Conservation (phyloP, 441 rosid species). For the Hypseocharis bilobata region DNA sequence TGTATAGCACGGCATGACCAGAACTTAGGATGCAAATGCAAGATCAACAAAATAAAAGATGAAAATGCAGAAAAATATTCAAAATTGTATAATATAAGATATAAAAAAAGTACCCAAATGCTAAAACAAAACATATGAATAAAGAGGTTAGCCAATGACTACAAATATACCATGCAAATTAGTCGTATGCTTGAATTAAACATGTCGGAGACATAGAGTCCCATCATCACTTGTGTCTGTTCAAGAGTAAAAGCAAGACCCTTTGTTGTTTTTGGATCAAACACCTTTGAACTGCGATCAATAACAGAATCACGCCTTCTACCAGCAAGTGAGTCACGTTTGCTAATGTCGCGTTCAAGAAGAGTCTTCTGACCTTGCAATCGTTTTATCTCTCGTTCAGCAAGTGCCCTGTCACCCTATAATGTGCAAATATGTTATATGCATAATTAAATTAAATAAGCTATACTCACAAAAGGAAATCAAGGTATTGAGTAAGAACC, state of each 20-base stretch:
- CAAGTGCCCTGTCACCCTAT: conserved; percentile 80
- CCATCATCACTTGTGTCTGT: conserved; percentile 47
- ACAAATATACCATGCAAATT: neutral
- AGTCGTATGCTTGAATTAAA: neutral
- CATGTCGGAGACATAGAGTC: conserved; percentile 1
- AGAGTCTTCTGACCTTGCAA: conserved; percentile 65
- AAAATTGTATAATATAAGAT: neutral
- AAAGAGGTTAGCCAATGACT: neutral
- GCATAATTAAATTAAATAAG: conserved; percentile 8
- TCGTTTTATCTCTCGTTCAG: conserved; percentile 68
- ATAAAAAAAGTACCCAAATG: neutral
- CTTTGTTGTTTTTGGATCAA: conserved; percentile 37
- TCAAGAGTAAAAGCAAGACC: conserved; percentile 32
- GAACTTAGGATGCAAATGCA: neutral
- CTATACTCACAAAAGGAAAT: conserved; percentile 7
- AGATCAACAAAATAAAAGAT: neutral
- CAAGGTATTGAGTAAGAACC: conserved; percentile 28
- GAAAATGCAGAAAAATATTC: neutral
- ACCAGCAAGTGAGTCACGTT: conserved; percentile 67
- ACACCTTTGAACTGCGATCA: conserved; percentile 40
- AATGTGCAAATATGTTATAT: conserved; percentile 16
- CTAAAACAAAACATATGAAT: neutral
- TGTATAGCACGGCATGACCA: conserved; percentile 3
- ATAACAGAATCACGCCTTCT: conserved; percentile 59
- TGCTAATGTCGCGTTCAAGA: conserved; percentile 77